Conservation (phyloP, 169 alveolate genomes). For the Eimeria sp. region DNA sequence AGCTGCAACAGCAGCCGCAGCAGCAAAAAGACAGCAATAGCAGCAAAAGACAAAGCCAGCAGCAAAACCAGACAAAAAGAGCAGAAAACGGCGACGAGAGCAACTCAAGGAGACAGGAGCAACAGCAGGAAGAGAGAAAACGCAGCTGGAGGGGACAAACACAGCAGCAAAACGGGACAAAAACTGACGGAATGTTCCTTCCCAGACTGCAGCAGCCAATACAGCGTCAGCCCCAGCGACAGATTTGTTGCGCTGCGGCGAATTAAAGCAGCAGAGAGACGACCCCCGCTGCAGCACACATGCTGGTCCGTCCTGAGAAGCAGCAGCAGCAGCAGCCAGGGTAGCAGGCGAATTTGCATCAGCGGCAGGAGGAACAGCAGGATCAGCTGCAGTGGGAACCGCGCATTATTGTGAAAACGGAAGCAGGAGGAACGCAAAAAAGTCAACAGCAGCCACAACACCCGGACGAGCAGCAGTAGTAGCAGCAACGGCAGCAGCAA, state of each 20-base stretch:
- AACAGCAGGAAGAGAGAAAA: background rate
- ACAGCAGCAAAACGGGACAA: background rate
- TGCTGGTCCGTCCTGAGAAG: constrained; percentile 17
- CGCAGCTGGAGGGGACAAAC: background rate
- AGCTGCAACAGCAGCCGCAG: too few species aligned
- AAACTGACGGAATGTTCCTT: constrained; percentile 11
- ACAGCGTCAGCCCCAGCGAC: background rate
- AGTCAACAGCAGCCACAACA: background rate
- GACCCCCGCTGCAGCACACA: constrained; percentile 23
- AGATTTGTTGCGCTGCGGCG: background rate
- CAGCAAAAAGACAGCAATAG: too few species aligned
- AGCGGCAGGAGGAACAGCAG: background rate
- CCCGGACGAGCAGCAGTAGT: background rate
- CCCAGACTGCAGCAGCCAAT: constrained; percentile 26
- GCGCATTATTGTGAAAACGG: background rate
- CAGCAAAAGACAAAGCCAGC: too few species aligned
- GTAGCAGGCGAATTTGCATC: background rate
- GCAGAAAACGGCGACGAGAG: background rate
- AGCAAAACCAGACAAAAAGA: background rate
- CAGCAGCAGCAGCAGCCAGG: background rate
- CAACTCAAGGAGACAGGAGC: background rate
- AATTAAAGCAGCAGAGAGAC: background rate
- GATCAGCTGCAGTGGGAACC: background rate
- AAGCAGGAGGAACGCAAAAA: background rate
- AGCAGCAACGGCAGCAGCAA: constrained; percentile 3